Evolutionary conservation across 2,329 filamentous ascomycete species (phyloP).

Genomic region (Alternaria brassicicola): DNA sequence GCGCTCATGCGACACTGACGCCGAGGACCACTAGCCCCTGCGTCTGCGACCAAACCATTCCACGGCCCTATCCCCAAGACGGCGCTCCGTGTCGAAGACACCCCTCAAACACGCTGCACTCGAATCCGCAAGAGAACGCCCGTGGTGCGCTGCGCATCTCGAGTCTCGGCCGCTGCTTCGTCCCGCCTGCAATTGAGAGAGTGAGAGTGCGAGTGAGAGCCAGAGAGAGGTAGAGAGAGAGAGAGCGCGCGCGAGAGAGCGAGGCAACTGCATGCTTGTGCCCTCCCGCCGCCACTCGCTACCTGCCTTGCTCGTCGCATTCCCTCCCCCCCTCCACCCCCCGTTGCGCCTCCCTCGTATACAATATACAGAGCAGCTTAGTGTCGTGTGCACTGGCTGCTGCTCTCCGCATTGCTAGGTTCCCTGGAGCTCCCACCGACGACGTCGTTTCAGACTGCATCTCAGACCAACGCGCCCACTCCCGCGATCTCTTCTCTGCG

Average conservation of each 20-base stretch:
- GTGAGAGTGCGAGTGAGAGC: too few species aligned
- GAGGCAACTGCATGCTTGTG: conserved; percentile 12
- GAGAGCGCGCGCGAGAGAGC: background rate
- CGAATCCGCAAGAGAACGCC: background rate
- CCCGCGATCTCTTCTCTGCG: conserved; percentile 20
- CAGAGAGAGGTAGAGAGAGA: background rate
- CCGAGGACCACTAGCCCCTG: conserved; percentile 25
- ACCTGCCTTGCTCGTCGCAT: conserved; percentile 15
- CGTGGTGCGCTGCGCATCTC: background rate
- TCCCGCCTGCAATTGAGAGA: background rate
- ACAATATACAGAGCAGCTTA: conserved; percentile 8
- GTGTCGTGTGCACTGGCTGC: conserved; percentile 10
- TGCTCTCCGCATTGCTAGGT: conserved; percentile 13
- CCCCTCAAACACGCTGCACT: conserved; percentile 1
- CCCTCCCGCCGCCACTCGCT: conserved; percentile 17
- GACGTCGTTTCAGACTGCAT: conserved; percentile 45
- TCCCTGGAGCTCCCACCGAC: conserved; percentile 20
- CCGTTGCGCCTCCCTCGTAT: conserved; percentile 13
- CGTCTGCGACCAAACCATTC: conserved; percentile 6
- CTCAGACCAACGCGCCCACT: conserved; percentile 31
- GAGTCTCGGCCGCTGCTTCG: background rate
- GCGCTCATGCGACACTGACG: conserved; percentile 45
- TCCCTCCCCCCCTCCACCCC: too few species aligned
- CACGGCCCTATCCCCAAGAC: background rate
- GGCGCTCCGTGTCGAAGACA: conserved; percentile 4